A percentile compares a stretch with the other conserved stretches of the same genome.
Conservation (phyloP, 2,329 filamentous ascomycete species). For the Fragosphaeria purpurea region DNA sequence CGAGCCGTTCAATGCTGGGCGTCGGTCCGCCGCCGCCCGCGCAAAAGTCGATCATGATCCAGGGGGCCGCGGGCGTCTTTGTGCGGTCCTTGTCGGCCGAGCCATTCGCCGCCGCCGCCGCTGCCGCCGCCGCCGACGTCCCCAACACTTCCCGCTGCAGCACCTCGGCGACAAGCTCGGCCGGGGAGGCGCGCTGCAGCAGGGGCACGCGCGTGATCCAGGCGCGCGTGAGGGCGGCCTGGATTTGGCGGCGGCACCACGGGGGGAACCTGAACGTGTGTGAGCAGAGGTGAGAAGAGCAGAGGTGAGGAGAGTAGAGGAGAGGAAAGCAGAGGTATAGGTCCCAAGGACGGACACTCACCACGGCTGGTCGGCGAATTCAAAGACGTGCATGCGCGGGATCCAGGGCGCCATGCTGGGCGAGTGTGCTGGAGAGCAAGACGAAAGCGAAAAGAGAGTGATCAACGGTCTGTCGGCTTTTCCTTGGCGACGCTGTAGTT, state of each 20-base stretch:
- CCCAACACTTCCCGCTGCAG: constrained; percentile 26
- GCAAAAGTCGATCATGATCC: constrained; percentile 66
- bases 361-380: constrained; percentile 60
- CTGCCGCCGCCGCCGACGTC: not conserved
- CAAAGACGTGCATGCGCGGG: constrained; percentile 53
- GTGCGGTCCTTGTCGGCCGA: not conserved
- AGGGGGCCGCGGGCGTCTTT: constrained; percentile 29
- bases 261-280: constrained; percentile 47
- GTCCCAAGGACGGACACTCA: constrained; percentile 22
- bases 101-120: not conserved
- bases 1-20: constrained; percentile 47
- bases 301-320: not conserved
- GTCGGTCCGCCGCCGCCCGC: constrained; percentile 65
- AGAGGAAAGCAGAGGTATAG: too few species aligned
- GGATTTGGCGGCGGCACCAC: constrained; percentile 53
- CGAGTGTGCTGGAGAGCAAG: too few species aligned
- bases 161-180: constrained; percentile 47
- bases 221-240: constrained; percentile 52
- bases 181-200: constrained; percentile 47
- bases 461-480: too few species aligned
- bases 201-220: constrained; percentile 53
- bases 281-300: not conserved
- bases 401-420: constrained; percentile 12
- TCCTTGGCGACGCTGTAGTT: too few species aligned
- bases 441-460: too few species aligned